Percentiles rank a stretch among this genome's conserved stretches.
Evolutionary conservation across 169 alveolate genomes (phyloP).

Genomic region (Plasmodium ovale): DNA sequence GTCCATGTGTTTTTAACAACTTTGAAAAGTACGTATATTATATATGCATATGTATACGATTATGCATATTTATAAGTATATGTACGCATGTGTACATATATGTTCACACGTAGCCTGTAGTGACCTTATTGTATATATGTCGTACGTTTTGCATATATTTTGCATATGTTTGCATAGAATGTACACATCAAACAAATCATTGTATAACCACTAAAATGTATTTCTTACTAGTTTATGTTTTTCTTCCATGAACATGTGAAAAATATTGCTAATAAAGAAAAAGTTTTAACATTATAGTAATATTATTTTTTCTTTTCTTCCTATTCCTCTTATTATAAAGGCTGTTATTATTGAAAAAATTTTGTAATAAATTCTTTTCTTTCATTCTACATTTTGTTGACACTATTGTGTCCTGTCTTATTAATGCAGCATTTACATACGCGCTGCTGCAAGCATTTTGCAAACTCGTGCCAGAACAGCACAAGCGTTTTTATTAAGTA

Average conservation of each 20-base stretch:
- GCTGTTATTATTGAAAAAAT: not conserved
- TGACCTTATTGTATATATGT: not conserved
- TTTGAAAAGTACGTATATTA: not conserved
- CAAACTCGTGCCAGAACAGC: too few relatives aligned
- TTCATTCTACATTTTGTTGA: conserved; percentile 10
- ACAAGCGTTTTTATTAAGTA: not conserved
- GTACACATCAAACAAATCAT: too few relatives aligned
- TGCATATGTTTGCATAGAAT: not conserved
- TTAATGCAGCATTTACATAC: not conserved
- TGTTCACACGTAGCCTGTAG: too few relatives aligned
- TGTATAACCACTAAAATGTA: not conserved
- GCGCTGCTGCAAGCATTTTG: not conserved
- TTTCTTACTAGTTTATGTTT: not conserved
- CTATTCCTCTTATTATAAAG: not conserved
- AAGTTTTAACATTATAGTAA: not conserved
- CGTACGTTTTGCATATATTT: not conserved
- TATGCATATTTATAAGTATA: not conserved
- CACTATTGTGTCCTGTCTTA: conserved; percentile 4
- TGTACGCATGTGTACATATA: too few relatives aligned
- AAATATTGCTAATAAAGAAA: not conserved
- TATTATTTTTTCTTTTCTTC: not conserved
- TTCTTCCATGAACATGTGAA: not conserved
- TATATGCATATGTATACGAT: not conserved
- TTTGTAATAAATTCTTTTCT: conserved; percentile 22
- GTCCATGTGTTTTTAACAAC: not conserved